Evolutionary conservation across 495 filamentous ascomycete genomes (phyloP), one percentile per base, ranked within the genome.

Genomic region (Aspergillus sclerotioniger): DNA sequence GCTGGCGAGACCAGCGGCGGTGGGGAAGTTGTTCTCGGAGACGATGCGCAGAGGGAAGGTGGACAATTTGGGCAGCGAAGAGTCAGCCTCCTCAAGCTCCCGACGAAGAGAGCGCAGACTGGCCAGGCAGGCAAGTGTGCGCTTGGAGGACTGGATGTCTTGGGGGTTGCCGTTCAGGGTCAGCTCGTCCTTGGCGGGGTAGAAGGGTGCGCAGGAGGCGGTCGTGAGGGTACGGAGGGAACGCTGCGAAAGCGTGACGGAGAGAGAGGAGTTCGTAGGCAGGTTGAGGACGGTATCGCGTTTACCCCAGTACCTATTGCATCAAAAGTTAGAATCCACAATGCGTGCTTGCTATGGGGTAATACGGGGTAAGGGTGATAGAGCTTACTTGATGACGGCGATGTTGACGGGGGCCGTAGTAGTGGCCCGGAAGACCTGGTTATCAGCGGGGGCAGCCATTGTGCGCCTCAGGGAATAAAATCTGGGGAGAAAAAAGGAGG

Each of bases 341-440:
- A 52, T 29, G 67, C 60, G 45, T 44, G 33, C 48, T 43, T 31
- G 29, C 25, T 56, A 53, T 54, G 25, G 25, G 25, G 25, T 5
- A 25, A 5, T 25, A 59, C 67, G 62, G 54, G 57, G 61, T 54
- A 59, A 51, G 44, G 56, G 54, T 39, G 51, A 59, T 55, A 51
- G 43, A 41, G 67, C 80, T 55, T 79, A 94, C 90, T 99, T 99
- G 72, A 99, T 93, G 35, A 99, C 94, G 54, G 94, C 94, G 67
- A 99, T 99, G 79, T 99, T 99, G 63, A 99, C 94, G 15, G 94
- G 94, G 21, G 94, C 94, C 33, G 91, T 96, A 46, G 93, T 97
- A 76, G 89, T 96, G 51, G 95, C 91, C 67, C 90, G 87, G 80
- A 92, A 92, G 67, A 98, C 72, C 32, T 65, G 57, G 69, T 65